Percentiles rank a stretch among this genome's conserved stretches.
Conservation (phyloP, 73 alveolate genomes). For the Paramecium bursaria region DNA sequence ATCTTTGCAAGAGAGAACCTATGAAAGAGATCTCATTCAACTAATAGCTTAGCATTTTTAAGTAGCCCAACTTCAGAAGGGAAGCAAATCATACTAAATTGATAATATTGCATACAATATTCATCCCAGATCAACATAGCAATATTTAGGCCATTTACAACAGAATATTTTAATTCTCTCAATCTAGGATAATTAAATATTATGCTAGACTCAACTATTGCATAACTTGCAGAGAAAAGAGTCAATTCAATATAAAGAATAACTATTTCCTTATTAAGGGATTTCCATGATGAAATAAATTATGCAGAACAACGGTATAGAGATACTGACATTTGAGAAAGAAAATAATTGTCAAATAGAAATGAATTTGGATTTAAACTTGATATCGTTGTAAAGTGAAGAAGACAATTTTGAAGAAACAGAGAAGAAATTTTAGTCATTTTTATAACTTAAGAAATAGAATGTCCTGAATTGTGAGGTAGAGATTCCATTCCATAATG, state of each 20-base stretch:
- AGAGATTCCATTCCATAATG: neutral
- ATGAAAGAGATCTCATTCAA: too few species aligned
- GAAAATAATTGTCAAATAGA: slow-evolving; percentile 34
- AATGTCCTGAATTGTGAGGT: neutral
- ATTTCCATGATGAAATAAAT: slow-evolving; percentile 19
- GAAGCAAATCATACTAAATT: too few species aligned
- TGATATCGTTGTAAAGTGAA: slow-evolving; percentile 20
- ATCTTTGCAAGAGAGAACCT: too few species aligned
- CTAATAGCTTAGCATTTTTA: too few species aligned
- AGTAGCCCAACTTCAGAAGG: too few species aligned
- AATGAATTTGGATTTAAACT: slow-evolving; percentile 9
- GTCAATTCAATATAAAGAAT: slow-evolving; percentile 1
- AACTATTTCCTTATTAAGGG: neutral
- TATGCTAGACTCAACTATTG: too few species aligned
- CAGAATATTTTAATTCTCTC: too few species aligned
- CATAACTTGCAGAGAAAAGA: too few species aligned
- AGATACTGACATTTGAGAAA: neutral
- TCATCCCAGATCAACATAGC: too few species aligned
- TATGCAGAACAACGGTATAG: slow-evolving; percentile 26
- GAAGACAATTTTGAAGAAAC: neutral
- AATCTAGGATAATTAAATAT: too few species aligned
- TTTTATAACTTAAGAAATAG: neutral
- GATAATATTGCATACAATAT: too few species aligned
- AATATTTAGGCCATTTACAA: too few species aligned
- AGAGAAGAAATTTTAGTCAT: neutral